phyloP scores from a whole-genome alignment of 2,329 filamentous ascomycete species.

The Aspergillus fijiensis region DNA sequence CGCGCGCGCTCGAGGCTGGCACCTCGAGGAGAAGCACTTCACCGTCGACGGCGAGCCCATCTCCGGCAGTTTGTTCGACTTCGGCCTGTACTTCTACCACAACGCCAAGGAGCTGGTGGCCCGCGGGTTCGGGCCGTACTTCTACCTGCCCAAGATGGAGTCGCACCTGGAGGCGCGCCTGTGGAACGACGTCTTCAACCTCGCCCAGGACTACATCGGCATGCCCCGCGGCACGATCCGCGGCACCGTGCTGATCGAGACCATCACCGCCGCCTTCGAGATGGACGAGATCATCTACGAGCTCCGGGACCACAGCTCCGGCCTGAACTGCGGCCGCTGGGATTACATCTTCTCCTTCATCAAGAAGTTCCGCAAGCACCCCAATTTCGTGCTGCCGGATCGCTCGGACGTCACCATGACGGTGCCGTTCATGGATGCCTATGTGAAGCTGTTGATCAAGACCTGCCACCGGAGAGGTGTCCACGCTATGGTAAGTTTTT shows the following conservation, averaged over 20 bases:
- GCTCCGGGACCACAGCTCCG: slow-evolving; percentile 91
- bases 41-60: slow-evolving; percentile 94
- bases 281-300: slow-evolving; percentile 99
- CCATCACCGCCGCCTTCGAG: slow-evolving; percentile 95
- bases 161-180: slow-evolving; percentile 94
- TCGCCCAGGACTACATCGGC: slow-evolving; percentile 88
- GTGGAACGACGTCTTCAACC: slow-evolving; percentile 98
- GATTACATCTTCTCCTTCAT: slow-evolving; percentile 99
- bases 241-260: slow-evolving; percentile 94
- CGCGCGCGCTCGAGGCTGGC: slow-evolving; percentile 92
- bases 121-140: slow-evolving; percentile 87
- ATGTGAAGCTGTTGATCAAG: slow-evolving; percentile 95
- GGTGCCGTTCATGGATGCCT: slow-evolving; percentile 95
- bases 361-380: slow-evolving; percentile 97
- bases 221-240: slow-evolving; percentile 90
- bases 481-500: slow-evolving; percentile 76
- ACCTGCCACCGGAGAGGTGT: slow-evolving; percentile 95
- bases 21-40: slow-evolving; percentile 97
- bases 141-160: slow-evolving; percentile 98
- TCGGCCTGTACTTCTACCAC: slow-evolving; percentile 98
- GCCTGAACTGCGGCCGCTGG: slow-evolving; percentile 97
- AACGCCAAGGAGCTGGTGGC: slow-evolving; percentile 87
- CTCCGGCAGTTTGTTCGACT: slow-evolving; percentile 90
- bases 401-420: slow-evolving; percentile 94
- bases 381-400: slow-evolving; percentile 89